phyloP scores from a whole-genome alignment of 140 eudicot species.

The Ambrosia hybrid region DNA sequence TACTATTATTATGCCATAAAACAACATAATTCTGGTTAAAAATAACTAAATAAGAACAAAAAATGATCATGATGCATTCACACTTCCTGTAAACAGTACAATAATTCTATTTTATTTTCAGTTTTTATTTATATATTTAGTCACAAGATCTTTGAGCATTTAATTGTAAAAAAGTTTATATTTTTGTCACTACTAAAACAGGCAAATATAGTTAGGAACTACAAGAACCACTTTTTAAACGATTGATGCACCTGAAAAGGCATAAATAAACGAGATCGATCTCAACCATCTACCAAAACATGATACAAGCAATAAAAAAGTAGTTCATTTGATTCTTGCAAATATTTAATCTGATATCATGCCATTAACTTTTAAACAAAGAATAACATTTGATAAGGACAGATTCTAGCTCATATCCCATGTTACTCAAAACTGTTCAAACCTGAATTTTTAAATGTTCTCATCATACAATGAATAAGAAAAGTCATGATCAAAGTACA shows the following conservation, averaged over 20 bases:
- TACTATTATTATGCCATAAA: slow-evolving; percentile 11
- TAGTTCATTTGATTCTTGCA: too few species aligned
- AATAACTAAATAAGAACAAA: neutral
- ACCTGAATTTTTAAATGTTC: neutral
- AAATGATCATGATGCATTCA: neutral
- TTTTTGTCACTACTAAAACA: too few species aligned
- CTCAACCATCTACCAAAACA: too few species aligned
- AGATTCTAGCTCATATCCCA: neutral
- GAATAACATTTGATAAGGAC: slow-evolving; percentile 1
- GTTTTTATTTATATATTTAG: neutral
- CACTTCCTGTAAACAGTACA: slow-evolving; percentile 17
- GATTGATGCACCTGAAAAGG: too few species aligned
- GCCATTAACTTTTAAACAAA: neutral
- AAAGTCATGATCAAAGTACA: slow-evolving; percentile 13
- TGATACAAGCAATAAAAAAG: too few species aligned
- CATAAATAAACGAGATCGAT: too few species aligned
- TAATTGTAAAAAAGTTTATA: too few species aligned
- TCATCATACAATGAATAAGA: neutral
- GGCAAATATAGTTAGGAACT: too few species aligned
- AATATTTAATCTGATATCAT: too few species aligned
- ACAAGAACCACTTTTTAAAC: too few species aligned
- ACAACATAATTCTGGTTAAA: neutral
- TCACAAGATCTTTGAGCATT: neutral
- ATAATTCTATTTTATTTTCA: neutral
- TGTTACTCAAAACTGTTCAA: neutral